Base-by-base conservation (phyloP, 331 rosid species). In the Cucumis variabilis region DNA sequence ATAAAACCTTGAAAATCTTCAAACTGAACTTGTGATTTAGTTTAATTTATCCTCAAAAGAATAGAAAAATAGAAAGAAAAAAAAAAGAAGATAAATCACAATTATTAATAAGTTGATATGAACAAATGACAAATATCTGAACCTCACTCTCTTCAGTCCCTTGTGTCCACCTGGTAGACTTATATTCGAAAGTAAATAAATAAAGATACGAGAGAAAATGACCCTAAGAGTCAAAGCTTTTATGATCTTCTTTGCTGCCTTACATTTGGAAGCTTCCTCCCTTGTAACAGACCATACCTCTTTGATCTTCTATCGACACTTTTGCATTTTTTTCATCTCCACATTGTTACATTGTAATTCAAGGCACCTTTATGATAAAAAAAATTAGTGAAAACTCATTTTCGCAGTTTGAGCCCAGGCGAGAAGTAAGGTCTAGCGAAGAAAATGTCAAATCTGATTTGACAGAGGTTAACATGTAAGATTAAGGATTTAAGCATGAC, bases 141-240 rank as follows among this genome's bases (percentile, higher is more conserved):
- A 96, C 88, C 96, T 92, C 91, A 96, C 96, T 87, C 98, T 88
- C 91, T 93, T 93, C 17, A 96, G 88, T 69, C 94, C 94, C 86
- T 87, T 93, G 75, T 90, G 90, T 25, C 96, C 99, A 55, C 91
- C 91, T 74, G 94, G 93, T 83, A 92, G 92, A 76, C 82, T 87
- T 19, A 11, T 27, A 9, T 81, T 19, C 24, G 11, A 19, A 19
- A 62, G 48, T 82, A 7, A 2, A 19, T 58, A 6, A 82, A 85
- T 41, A 50, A 85, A 48, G 51, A 69, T 66, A 65, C 11, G 20
- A 30, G 78, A 66, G 55, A 37, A 83, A 84, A 90, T 89, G 90
- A 94, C 98, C 93, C 92, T 90, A 83, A 92, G 87, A 5, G 94
- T 95, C 91, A 96, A 92, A 85, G 93, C 98, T 90, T 92, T 93